Conservation (phyloP, 1,284 basidiomycete species). For the Microbotryum intermedium region DNA sequence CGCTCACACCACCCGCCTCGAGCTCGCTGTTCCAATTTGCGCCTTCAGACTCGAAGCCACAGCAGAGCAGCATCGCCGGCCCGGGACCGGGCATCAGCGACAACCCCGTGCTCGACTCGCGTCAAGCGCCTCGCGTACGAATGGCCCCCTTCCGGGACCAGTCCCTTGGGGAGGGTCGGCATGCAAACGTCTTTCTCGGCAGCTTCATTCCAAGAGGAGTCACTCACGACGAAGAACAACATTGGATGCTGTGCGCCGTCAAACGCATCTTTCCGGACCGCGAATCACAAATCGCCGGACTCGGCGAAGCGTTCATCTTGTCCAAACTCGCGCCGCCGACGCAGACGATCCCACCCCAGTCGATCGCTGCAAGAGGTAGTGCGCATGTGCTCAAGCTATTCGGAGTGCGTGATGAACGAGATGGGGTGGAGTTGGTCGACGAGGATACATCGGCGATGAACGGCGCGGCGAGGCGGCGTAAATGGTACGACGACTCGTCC, state of each 20-base stretch:
- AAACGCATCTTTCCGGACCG: slow-evolving; percentile 43
- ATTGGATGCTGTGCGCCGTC: slow-evolving; percentile 43
- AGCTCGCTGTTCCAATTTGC: neutral
- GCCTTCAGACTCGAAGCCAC: no score
- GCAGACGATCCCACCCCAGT: neutral
- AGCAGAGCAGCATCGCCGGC: no score
- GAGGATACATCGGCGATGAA: neutral
- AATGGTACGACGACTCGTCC: no score
- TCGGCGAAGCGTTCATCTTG: slow-evolving; percentile 45
- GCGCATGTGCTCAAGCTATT: slow-evolving; percentile 12
- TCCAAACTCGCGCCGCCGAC: slow-evolving; percentile 34
- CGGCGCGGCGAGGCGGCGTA: neutral
- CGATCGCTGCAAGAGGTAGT: neutral
- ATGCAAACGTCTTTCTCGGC: slow-evolving; percentile 43
- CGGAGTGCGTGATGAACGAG: slow-evolving; percentile 27
- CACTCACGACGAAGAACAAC: slow-evolving; percentile 4
- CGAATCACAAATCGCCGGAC: slow-evolving; percentile 43
- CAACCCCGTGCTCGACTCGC: slow-evolving; percentile 24
- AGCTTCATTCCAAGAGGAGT: slow-evolving; percentile 30
- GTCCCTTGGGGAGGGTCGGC: slow-evolving; percentile 43
- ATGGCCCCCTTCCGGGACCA: slow-evolving; percentile 35
- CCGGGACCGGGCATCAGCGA: slow-evolving; percentile 4
- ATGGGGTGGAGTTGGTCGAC: slow-evolving; percentile 16
- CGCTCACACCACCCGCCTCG: neutral
- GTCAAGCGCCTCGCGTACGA: slow-evolving; percentile 27